Evolutionary conservation across 2,329 filamentous ascomycete genomes (phyloP), one percentile per base, ranked within the genome.

Genomic region (Aspergillus sp.): DNA sequence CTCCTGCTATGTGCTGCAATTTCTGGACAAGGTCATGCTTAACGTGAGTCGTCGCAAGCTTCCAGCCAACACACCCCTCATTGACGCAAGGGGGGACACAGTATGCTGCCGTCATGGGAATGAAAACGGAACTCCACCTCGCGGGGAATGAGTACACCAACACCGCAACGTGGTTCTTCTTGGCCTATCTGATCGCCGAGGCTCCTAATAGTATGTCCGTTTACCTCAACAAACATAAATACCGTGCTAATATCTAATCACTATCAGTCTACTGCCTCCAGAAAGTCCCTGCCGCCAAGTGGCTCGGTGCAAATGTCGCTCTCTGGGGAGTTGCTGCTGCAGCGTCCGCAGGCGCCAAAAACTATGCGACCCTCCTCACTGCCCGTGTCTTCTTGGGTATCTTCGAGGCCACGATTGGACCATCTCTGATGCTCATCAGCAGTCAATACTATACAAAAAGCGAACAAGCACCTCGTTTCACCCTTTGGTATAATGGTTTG

Each of bases 31-130:
- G 57, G 69, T 71, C 13, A 65, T 72, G 63, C 65, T 72, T n/a
- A 72, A 71, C 54, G 68, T 69, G 19, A 58, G 68, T 66, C 32
- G 38, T 30, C 7, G 21, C 32, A 39, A 45, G 32, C 32, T 13
- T 13, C 12, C 32, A 5, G 32, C 32, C 32, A 36, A 5, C n/a
- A 30, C 15, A 36, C 30, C 39, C 12, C 49, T 58, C 21, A 47
- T 8, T 30, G 21, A 10, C 19, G 23, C 5, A n/a, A 8, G 15
- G 17, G 3, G 10, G 3, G 7, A 21, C 6, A 21, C 25, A 57
- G 54, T 88, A 89, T 68, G 85, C 85, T 10, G 84, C 83, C 55
- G 85, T 89, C 39, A 89, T 89, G 86, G 85, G 85, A 5, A 72
- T 89, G 5, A 77, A 72, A 28, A 74, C 79, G 60, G 84, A 87